Conservation (phyloP, 208 protist species). For the Acanthamoeba royreba region DNA sequence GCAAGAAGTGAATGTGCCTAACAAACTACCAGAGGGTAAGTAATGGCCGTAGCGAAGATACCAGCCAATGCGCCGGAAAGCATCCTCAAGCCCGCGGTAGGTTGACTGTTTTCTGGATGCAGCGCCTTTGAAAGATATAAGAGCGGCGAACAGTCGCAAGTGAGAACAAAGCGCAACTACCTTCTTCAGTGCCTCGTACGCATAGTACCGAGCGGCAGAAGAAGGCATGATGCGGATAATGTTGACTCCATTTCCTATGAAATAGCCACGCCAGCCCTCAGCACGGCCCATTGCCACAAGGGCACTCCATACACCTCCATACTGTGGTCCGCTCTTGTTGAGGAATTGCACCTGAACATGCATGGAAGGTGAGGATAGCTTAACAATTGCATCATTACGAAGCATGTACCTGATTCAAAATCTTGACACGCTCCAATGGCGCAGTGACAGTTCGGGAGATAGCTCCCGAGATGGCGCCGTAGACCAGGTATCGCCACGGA, state of each 20-base stretch:
- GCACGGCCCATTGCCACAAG: neutral
- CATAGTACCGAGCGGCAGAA: conserved; percentile 18
- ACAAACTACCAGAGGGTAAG: neutral
- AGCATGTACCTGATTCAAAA: neutral
- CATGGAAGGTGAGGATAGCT: too few species aligned
- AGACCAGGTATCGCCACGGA: conserved; percentile 79
- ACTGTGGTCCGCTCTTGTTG: neutral
- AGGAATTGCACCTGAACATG: neutral
- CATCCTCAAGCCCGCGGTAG: neutral
- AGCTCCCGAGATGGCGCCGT: conserved; percentile 89
- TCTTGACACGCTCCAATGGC: conserved; percentile 85
- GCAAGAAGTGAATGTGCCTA: too few species aligned
- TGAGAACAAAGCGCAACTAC: too few species aligned
- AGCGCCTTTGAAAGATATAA: too few species aligned
- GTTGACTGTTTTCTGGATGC: neutral
- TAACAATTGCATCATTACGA: too few species aligned
- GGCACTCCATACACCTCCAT: neutral
- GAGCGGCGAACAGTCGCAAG: too few species aligned
- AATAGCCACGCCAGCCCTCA: neutral
- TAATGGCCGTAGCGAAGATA: neutral
- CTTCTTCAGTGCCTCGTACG: neutral
- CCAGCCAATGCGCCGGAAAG: neutral
- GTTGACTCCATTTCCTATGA: conserved; percentile 25
- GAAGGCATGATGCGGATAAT: conserved; percentile 19
- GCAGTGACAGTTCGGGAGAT: conserved; percentile 90